Conservation (phyloP, 2,329 filamentous ascomycete genomes). For the Leptodontidium sp. region DNA sequence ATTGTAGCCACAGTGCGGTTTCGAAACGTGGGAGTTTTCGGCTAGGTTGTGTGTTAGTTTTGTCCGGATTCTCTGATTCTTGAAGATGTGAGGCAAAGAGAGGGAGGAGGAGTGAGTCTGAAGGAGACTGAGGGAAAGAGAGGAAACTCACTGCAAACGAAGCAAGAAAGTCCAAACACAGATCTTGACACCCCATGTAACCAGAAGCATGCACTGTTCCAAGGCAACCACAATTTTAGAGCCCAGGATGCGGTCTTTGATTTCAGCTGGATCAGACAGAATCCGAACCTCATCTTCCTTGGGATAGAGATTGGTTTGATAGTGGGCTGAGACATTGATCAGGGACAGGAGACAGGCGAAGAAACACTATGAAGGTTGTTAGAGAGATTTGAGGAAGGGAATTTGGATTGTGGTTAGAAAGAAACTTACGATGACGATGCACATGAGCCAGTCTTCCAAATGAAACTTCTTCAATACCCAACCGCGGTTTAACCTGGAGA, state of each 20-base stretch:
- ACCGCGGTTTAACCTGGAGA: slow-evolving; percentile 31
- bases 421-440: slow-evolving; percentile 46
- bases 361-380: slow-evolving; percentile 43
- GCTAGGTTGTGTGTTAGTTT: slow-evolving; percentile 16
- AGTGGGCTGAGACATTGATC: slow-evolving; percentile 49
- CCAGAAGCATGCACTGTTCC: slow-evolving; percentile 57
- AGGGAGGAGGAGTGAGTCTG: background rate
- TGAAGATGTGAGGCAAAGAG: background rate
- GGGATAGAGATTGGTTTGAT: slow-evolving; percentile 50
- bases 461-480: slow-evolving; percentile 33
- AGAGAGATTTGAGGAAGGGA: background rate
- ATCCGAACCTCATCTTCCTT: slow-evolving; percentile 46
- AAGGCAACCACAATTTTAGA: slow-evolving; percentile 58
- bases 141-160: slow-evolving; percentile 37
- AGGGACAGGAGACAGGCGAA: slow-evolving; percentile 48
- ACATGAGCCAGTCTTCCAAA: slow-evolving; percentile 51
- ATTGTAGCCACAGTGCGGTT: slow-evolving; percentile 55
- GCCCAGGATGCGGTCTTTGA: slow-evolving; percentile 53
- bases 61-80: background rate
- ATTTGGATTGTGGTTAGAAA: background rate
- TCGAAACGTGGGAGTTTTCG: slow-evolving; percentile 29
- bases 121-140: background rate
- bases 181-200: slow-evolving; percentile 60
- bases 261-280: slow-evolving; percentile 49
- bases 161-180: slow-evolving; percentile 58